Conservation (phyloP, 179 eudicot genomes). For the Carnegiea gigantea region DNA sequence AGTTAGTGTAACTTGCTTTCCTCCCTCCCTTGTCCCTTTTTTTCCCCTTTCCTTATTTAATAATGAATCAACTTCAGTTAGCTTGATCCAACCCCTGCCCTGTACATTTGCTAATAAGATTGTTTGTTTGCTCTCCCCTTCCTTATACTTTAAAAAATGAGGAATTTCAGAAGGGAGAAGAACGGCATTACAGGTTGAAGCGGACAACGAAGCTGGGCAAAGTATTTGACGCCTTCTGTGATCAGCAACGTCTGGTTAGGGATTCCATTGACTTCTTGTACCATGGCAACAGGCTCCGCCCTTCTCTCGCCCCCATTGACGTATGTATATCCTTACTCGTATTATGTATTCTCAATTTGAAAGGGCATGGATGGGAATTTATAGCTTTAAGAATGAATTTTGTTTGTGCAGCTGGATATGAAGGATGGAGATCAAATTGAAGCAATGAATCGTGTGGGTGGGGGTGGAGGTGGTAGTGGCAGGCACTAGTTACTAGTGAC, state of each 20-base stretch:
- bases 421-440: constrained; percentile 18
- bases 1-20: too few species aligned
- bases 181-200: not conserved
- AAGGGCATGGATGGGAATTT: too few species aligned
- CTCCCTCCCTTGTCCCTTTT: too few species aligned
- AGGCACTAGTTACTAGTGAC: too few species aligned
- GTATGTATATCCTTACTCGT: not conserved
- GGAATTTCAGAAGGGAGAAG: not conserved
- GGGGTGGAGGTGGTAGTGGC: not conserved
- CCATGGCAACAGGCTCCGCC: not conserved
- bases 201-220: not conserved
- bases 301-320: not conserved
- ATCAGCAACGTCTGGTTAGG: not conserved
- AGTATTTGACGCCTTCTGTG: constrained; percentile 1
- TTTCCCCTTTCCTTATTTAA: too few species aligned
- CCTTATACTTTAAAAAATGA: not conserved
- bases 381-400: not conserved
- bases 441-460: not conserved
- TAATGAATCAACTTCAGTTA: too few species aligned
- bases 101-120: too few species aligned
- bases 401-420: constrained; percentile 9
- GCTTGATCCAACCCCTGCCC: too few species aligned
- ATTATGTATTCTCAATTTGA: too few species aligned
- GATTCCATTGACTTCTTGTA: not conserved
- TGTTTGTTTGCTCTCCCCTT: too few species aligned